Evolutionary conservation across 1,139 yeast species (phyloP).

Genomic region (Yamadazyma atlantica): DNA sequence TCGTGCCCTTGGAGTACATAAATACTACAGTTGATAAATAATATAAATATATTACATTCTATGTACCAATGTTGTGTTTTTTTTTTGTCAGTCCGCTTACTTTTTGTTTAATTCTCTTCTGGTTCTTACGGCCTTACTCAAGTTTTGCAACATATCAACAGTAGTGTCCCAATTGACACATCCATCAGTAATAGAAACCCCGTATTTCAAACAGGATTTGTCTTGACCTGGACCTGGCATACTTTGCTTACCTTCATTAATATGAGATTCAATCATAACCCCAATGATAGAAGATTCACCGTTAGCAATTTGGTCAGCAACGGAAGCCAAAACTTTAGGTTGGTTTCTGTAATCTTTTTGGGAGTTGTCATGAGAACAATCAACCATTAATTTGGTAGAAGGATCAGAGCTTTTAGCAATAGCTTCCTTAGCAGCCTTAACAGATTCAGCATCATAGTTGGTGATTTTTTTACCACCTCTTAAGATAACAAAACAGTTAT

Average conservation of each 20-base stretch:
- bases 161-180: slow-evolving; percentile 95
- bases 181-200: slow-evolving; percentile 95
- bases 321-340: slow-evolving; percentile 78
- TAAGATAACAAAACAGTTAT: slow-evolving; percentile 84
- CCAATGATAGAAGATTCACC: slow-evolving; percentile 86
- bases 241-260: slow-evolving; percentile 88
- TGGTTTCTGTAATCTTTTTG: slow-evolving; percentile 92
- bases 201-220: slow-evolving; percentile 77
- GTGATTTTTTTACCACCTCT: slow-evolving; percentile 96
- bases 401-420: slow-evolving; percentile 44
- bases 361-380: slow-evolving; percentile 97
- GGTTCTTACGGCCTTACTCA: slow-evolving; percentile 77
- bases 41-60: slow-evolving; percentile 1
- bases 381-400: slow-evolving; percentile 70
- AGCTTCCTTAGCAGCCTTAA: slow-evolving; percentile 67
- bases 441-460: slow-evolving; percentile 79
- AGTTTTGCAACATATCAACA: slow-evolving; percentile 69
- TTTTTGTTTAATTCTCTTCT: slow-evolving; percentile 52
- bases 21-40: slow-evolving; percentile 2
- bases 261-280: slow-evolving; percentile 93
- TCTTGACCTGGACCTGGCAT: slow-evolving; percentile 63
- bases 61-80: not conserved
- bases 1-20: slow-evolving; percentile 4
- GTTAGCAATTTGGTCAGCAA: slow-evolving; percentile 74
- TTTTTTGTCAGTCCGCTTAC: not conserved